Percentiles rank a stretch among this genome's conserved stretches.
phyloP scores from a whole-genome alignment of 1,284 basidiomycete genomes.

The Cryptococcus wingfieldii region DNA sequence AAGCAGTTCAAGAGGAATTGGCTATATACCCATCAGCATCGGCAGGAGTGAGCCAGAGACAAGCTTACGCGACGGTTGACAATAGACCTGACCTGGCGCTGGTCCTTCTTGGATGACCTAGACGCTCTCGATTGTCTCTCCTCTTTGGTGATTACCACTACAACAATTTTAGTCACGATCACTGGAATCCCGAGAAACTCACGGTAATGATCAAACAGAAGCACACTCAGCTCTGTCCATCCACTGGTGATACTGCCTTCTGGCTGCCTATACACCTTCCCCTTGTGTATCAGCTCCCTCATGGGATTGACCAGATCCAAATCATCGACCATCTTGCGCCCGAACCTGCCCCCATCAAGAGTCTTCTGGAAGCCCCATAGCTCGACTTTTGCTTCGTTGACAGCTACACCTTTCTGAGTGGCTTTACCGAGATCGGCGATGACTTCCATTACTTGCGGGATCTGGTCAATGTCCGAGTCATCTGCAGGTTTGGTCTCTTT shows the following conservation, averaged over 20 bases:
- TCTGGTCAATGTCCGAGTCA: constrained; percentile 72
- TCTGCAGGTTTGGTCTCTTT: constrained; percentile 58
- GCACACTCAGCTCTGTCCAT: constrained; percentile 79
- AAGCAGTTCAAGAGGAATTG: constrained; percentile 82
- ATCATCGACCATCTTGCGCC: constrained; percentile 67
- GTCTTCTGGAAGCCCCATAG: constrained; percentile 73
- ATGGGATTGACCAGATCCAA: constrained; percentile 80
- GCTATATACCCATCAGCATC: constrained; percentile 52
- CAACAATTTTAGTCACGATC: neutral
- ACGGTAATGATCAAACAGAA: constrained; percentile 92
- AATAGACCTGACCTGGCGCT: constrained; percentile 25
- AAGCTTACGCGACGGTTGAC: constrained; percentile 68
- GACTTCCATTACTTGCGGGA: constrained; percentile 77
- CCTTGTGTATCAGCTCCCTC: constrained; percentile 73
- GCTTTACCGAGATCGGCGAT: constrained; percentile 80
- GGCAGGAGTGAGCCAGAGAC: neutral
- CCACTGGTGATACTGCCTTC: constrained; percentile 76
- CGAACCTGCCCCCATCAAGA: constrained; percentile 61
- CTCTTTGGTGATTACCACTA: constrained; percentile 82
- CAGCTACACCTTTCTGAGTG: constrained; percentile 73
- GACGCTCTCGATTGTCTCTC: constrained; percentile 59
- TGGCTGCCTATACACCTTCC: constrained; percentile 74
- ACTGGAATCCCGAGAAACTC: constrained; percentile 40
- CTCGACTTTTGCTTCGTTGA: constrained; percentile 79
- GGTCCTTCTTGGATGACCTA: constrained; percentile 66